Conservation (phyloP, 1,139 yeast species). For the Pichia kudriavzevii region DNA sequence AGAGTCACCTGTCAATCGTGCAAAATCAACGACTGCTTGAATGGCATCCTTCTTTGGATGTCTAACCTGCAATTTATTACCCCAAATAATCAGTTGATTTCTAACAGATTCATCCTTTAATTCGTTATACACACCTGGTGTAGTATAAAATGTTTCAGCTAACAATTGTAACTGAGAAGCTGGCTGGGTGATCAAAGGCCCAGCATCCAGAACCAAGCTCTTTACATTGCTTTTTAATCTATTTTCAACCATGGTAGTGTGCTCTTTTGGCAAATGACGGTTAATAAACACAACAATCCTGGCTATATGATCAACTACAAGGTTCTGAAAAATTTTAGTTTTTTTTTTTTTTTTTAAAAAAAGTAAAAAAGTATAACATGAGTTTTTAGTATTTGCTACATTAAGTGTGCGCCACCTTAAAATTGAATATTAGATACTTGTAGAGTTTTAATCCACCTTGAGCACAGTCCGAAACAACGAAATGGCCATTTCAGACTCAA, state of each 20-base stretch:
- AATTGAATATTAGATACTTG: no score
- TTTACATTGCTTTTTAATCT: conserved; percentile 34
- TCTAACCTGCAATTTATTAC: conserved; percentile 51
- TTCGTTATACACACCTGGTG: conserved; percentile 87
- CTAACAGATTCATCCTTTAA: conserved; percentile 81
- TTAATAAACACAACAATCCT: no score
- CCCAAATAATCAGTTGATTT: conserved; percentile 72
- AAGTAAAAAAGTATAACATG: no score
- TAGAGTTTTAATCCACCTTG: no score
- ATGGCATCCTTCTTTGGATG: conserved; percentile 69
- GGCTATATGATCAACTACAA: no score
- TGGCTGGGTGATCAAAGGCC: conserved; percentile 83
- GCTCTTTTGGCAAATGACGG: no score
- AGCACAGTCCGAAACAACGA: no score
- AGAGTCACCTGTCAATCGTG: conserved; percentile 86
- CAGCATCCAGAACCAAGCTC: conserved; percentile 80
- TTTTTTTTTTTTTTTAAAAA: no score
- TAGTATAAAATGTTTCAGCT: conserved; percentile 69
- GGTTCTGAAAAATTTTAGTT: no score
- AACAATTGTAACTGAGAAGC: conserved; percentile 64
- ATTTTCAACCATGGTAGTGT: no score
- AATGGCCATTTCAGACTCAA: conserved; percentile 38
- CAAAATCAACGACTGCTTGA: conserved; percentile 62
- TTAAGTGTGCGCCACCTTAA: no score
- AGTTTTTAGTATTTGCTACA: no score